Conservation (phyloP, 169 alveolate genomes). For the Plasmodium falciparum region DNA sequence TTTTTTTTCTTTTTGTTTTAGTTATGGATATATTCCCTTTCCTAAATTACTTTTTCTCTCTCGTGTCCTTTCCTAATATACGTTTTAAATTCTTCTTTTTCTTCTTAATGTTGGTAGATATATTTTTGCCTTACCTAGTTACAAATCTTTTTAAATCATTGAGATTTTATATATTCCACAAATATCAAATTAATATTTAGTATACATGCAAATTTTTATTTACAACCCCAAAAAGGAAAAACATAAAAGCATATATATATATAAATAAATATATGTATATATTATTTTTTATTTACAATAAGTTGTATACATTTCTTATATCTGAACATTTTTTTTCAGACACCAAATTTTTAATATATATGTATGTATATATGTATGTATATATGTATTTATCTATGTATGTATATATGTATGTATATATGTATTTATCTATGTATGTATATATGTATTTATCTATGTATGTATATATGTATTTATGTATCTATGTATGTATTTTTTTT, state of each 20-base stretch:
- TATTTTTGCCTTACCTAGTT: slow-evolving; percentile 47
- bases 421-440: too few relatives aligned
- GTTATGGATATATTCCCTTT: slow-evolving; percentile 51
- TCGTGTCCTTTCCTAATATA: slow-evolving; percentile 58
- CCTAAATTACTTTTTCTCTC: slow-evolving; percentile 61
- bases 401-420: too few relatives aligned
- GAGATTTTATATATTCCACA: slow-evolving; percentile 27
- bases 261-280: not conserved
- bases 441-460: too few relatives aligned
- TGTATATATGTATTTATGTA: too few relatives aligned
- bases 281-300: too few relatives aligned
- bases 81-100: slow-evolving; percentile 34
- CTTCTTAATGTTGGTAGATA: slow-evolving; percentile 34
- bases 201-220: not conserved
- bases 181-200: slow-evolving; percentile 8
- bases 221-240: not conserved
- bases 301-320: too few relatives aligned
- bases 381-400: too few relatives aligned
- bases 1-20: slow-evolving; percentile 33
- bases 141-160: slow-evolving; percentile 11
- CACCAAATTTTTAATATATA: too few relatives aligned
- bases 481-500: too few relatives aligned
- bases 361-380: too few relatives aligned
- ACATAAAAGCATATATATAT: not conserved
- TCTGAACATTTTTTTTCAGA: too few relatives aligned